phyloP scores from a whole-genome alignment of 495 filamentous ascomycete genomes.

The Penicillium manginii region DNA sequence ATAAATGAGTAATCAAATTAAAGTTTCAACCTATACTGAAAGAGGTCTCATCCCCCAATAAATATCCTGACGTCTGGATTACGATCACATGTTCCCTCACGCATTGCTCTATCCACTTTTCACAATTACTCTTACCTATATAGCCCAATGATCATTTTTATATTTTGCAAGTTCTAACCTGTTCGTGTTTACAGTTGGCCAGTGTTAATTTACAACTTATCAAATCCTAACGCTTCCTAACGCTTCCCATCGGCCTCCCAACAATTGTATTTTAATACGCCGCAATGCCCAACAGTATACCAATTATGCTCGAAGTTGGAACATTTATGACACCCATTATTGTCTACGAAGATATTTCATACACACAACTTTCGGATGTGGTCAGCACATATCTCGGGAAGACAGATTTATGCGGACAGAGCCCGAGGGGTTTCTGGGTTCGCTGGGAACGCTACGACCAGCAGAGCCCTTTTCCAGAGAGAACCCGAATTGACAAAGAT shows the following conservation, averaged over 20 bases:
- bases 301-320: constrained; percentile 1
- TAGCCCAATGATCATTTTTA: too few species aligned
- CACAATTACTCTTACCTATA: too few species aligned
- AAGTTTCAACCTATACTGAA: too few species aligned
- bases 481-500: neutral
- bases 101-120: too few species aligned
- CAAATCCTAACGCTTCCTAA: neutral
- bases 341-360: constrained; percentile 1
- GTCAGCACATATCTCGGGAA: neutral
- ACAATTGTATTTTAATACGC: constrained; percentile 1
- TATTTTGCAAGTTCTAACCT: too few species aligned
- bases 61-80: too few species aligned
- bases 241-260: neutral
- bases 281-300: neutral
- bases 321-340: neutral
- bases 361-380: neutral
- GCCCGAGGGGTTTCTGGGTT: neutral
- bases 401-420: neutral
- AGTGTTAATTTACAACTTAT: too few species aligned
- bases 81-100: too few species aligned
- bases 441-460: neutral
- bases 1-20: too few species aligned
- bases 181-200: too few species aligned
- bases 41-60: too few species aligned
- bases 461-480: neutral